Conservation (phyloP, 306 rosid genomes). For the Cicer bijugum region DNA sequence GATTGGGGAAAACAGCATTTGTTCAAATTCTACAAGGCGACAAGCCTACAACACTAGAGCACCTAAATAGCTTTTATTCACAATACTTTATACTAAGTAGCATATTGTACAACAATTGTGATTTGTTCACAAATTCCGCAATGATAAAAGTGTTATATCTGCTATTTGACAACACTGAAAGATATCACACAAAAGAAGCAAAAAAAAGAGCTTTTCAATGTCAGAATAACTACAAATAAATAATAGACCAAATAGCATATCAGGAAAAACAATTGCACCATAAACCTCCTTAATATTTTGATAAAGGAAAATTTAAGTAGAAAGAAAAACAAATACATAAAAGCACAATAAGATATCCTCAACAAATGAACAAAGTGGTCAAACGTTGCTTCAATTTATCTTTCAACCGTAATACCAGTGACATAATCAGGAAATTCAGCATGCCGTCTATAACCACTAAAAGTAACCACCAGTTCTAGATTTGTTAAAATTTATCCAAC, state of each 20-base stretch:
- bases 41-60: too few relatives aligned
- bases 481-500: neutral
- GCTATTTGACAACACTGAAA: too few relatives aligned
- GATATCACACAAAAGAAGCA: neutral
- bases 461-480: neutral
- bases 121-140: too few relatives aligned
- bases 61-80: too few relatives aligned
- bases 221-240: slow-evolving; percentile 32
- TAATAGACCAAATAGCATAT: neutral
- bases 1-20: too few relatives aligned
- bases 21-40: too few relatives aligned
- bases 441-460: slow-evolving; percentile 13
- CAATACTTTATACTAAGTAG: too few relatives aligned
- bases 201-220: neutral
- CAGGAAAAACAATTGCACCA: slow-evolving; percentile 1
- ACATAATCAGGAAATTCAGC: slow-evolving; percentile 4
- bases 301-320: neutral
- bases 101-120: too few relatives aligned
- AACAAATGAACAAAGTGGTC: neutral
- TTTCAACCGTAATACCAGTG: neutral
- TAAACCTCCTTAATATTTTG: slow-evolving; percentile 6
- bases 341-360: neutral
- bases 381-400: slow-evolving; percentile 10
- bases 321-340: slow-evolving; percentile 17
- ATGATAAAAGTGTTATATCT: too few relatives aligned